Base-by-base conservation (phyloP, 2,329 filamentous ascomycete species). In the Phaeomoniella chlamydospora region DNA sequence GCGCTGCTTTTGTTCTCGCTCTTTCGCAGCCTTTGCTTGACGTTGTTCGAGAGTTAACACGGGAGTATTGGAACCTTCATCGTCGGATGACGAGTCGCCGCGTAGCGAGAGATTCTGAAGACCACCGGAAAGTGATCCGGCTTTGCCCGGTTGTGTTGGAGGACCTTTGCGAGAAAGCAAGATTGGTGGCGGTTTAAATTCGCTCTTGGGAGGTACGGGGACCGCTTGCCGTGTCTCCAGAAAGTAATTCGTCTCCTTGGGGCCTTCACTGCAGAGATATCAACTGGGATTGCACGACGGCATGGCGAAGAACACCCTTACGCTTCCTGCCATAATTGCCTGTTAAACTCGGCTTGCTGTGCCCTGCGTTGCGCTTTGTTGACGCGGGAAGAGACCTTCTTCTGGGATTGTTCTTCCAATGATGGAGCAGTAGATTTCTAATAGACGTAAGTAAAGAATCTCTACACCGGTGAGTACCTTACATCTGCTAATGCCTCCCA, bases 311-410 rank as follows among this genome's bases (percentile, higher is more conserved):
- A 18, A 31, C 15, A 49, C n/a, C 30, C 74, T 38, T 74, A 90
- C 80, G 87, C 88, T 51, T 85, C 78, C 51, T 90, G 75, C 88
- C 88, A 94, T 38, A 94, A 61, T 56, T 81, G 80, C 49, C 78
- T 75, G 55, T 94, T 93, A 36, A 78, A 71, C 54, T 94, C 85
- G 17, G 72, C 74, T 55, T 96, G 88, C 53, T 79, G 73, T 10
- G 81, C 83, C 42, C 81, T 67, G 30, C 80, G 76, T 37, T 94
- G 80, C 3, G 82, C 75, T 51, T 81, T 86, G 44, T 74, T 77
- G 40, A 85, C 55, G 46, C 72, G 74, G 15, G 58, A 56, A 9
- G 61, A 61, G 33, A 59, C 46, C 46, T 63, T 64, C 46, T 62
- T 63, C 37, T 57, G 56, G 31, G 57, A 57, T 32, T 54, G 54